Percentiles rank a stretch among this genome's conserved stretches.
Conservation (phyloP, 805 yeast species). For the Candida broadrunensis region DNA sequence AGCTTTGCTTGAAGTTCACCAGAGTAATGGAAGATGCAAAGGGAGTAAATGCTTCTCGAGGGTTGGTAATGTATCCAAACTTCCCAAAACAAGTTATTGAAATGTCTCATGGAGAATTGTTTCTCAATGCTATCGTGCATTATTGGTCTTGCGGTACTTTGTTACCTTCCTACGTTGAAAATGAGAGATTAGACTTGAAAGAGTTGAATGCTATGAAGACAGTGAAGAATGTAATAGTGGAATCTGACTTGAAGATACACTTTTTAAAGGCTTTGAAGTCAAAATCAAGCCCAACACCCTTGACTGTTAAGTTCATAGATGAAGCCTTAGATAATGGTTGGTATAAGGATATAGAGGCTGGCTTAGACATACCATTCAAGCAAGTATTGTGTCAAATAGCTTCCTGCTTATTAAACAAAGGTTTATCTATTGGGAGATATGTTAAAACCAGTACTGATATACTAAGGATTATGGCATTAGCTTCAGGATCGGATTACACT, state of each 20-base stretch:
- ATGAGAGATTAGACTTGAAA: slow-evolving; percentile 2
- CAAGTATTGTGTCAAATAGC: slow-evolving; percentile 8
- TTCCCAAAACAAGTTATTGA: slow-evolving; percentile 10
- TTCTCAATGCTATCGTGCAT: slow-evolving; percentile 4
- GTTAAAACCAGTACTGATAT: slow-evolving; percentile 8
- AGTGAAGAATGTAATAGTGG: background rate
- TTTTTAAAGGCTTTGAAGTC: slow-evolving; percentile 5
- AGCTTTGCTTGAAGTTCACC: background rate
- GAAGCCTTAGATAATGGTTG: slow-evolving; percentile 12
- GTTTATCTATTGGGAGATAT: slow-evolving; percentile 2
- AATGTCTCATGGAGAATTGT: slow-evolving; percentile 2
- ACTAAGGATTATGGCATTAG: slow-evolving; percentile 8
- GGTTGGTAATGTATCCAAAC: slow-evolving; percentile 6
- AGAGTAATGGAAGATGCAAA: background rate
- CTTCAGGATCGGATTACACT: slow-evolving; percentile 3
- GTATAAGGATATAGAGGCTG: slow-evolving; percentile 1
- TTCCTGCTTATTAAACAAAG: background rate
- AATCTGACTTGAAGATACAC: slow-evolving; percentile 3
- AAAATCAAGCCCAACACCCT: slow-evolving; percentile 7
- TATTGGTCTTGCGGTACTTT: slow-evolving; percentile 4
- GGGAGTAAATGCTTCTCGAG: background rate
- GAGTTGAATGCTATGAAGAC: slow-evolving; percentile 3
- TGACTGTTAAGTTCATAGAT: slow-evolving; percentile 10
- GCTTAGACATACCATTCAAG: slow-evolving; percentile 7
- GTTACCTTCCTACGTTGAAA: slow-evolving; percentile 1